phyloP scores from a whole-genome alignment of 441 rosid genomes.

The Arabidopsis hybrid region DNA sequence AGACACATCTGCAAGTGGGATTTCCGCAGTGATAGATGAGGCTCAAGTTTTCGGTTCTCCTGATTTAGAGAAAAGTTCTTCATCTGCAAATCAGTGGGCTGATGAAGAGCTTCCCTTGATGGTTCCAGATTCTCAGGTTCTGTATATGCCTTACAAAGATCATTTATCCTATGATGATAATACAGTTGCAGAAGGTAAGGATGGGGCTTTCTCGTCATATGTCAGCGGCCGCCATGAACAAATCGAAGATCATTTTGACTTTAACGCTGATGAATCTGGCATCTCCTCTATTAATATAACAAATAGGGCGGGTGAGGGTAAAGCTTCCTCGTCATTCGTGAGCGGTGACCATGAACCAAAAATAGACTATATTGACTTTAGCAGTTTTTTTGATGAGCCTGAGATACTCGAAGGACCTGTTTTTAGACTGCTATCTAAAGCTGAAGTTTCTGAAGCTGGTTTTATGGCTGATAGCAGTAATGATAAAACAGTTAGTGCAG shows the following conservation, averaged over 20 bases:
- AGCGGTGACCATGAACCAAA: constrained; percentile 57
- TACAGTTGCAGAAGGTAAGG: constrained; percentile 33
- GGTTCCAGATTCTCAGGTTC: constrained; percentile 70
- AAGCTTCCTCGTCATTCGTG: constrained; percentile 54
- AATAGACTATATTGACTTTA: constrained; percentile 71
- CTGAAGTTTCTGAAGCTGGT: constrained; percentile 32
- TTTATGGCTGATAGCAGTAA: constrained; percentile 50
- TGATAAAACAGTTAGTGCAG: background rate
- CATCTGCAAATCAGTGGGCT: constrained; percentile 57
- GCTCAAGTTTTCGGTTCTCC: constrained; percentile 40
- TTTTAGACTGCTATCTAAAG: constrained; percentile 56
- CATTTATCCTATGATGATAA: constrained; percentile 37
- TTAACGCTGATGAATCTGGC: constrained; percentile 2
- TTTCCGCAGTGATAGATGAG: constrained; percentile 39
- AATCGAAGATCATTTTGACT: constrained; percentile 30
- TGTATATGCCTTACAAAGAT: constrained; percentile 74
- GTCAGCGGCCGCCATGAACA: background rate
- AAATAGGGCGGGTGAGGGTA: constrained; percentile 27
- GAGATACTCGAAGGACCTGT: constrained; percentile 62
- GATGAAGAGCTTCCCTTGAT: constrained; percentile 63
- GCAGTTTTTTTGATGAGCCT: constrained; percentile 87
- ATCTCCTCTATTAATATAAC: constrained; percentile 43
- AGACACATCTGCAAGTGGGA: constrained; percentile 41
- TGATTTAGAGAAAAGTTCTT: constrained; percentile 48
- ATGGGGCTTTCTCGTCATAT: background rate